Conservation (phyloP, 805 yeast species). For the Barnettozyma sp. region DNA sequence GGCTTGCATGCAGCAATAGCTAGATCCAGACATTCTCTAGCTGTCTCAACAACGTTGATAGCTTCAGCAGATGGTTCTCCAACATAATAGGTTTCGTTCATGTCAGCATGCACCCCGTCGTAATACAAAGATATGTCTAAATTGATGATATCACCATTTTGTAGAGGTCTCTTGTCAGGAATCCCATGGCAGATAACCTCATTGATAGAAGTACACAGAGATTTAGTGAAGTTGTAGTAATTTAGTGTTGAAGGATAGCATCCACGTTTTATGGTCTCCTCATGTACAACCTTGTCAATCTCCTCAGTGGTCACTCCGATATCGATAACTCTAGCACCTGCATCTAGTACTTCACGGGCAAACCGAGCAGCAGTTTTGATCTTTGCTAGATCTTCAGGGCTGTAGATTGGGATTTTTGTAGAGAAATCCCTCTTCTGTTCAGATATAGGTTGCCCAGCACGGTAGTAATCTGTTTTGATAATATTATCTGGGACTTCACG, state of each 20-base stretch:
- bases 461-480: slow-evolving; percentile 77
- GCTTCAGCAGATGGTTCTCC: slow-evolving; percentile 80
- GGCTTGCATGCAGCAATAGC: slow-evolving; percentile 88
- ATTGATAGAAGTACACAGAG: slow-evolving; percentile 88
- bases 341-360: slow-evolving; percentile 86
- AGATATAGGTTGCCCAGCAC: slow-evolving; percentile 65
- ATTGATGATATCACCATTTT: slow-evolving; percentile 93
- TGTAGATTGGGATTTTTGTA: slow-evolving; percentile 55
- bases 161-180: slow-evolving; percentile 79
- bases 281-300: slow-evolving; percentile 78
- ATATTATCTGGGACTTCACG: slow-evolving; percentile 68
- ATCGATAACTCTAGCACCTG: slow-evolving; percentile 71
- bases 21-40: slow-evolving; percentile 78
- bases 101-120: slow-evolving; percentile 88
- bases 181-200: slow-evolving; percentile 97
- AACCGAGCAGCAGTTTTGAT: slow-evolving; percentile 68
- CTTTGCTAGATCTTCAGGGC: slow-evolving; percentile 62
- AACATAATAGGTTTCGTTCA: slow-evolving; percentile 94
- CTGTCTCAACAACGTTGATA: slow-evolving; percentile 86
- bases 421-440: slow-evolving; percentile 71
- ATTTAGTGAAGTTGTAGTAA: slow-evolving; percentile 89
- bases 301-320: slow-evolving; percentile 95
- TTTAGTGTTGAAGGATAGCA: slow-evolving; percentile 94
- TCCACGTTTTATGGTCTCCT: slow-evolving; percentile 79
- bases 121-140: slow-evolving; percentile 81